Evolutionary conservation across 2,329 filamentous ascomycete genomes (phyloP).

Genomic region (Penicillium sp.): DNA sequence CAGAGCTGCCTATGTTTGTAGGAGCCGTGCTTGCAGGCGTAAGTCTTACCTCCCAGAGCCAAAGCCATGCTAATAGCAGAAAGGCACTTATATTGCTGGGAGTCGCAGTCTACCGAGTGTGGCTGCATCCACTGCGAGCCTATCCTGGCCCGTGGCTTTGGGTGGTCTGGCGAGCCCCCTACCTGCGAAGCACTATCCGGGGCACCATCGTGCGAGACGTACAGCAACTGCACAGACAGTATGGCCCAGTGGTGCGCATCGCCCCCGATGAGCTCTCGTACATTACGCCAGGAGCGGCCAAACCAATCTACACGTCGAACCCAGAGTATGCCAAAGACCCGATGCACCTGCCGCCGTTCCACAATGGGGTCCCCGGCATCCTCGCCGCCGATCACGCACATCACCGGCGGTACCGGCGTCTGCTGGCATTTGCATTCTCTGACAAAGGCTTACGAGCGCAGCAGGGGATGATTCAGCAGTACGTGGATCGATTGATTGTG

Average conservation of each 20-base stretch:
- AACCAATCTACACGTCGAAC: background rate
- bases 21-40: no score
- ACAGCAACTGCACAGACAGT: constrained; percentile 35
- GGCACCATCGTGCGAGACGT: constrained; percentile 32
- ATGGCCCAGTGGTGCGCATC: constrained; percentile 44
- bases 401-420: constrained; percentile 35
- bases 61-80: background rate
- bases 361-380: constrained; percentile 3
- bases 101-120: background rate
- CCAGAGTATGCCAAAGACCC: constrained; percentile 3
- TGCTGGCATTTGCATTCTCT: constrained; percentile 49
- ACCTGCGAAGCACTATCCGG: constrained; percentile 24
- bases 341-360: background rate
- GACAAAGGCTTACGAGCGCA: constrained; percentile 48
- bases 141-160: constrained; percentile 35
- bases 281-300: background rate
- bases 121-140: background rate
- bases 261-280: constrained; percentile 42
- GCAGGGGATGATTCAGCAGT: constrained; percentile 37
- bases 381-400: constrained; percentile 19
- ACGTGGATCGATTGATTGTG: constrained; percentile 28
- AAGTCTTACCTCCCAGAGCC: no score
- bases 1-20: no score
- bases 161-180: constrained; percentile 31
- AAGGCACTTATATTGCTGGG: background rate